Evolutionary conservation across 345 rosid genomes (phyloP).

Genomic region (Brassica cretica): DNA sequence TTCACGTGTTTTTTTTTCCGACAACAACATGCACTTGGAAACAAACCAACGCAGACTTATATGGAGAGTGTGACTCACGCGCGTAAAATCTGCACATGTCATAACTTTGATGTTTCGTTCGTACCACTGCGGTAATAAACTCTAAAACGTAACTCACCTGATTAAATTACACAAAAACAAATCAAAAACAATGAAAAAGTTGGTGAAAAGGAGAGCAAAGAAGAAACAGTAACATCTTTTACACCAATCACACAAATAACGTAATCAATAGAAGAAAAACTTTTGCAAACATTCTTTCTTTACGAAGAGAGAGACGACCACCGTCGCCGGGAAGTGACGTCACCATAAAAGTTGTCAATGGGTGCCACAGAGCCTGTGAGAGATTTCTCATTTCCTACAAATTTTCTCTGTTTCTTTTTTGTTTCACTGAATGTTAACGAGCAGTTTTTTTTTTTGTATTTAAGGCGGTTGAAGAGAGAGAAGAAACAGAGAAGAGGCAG

Average conservation of each 20-base stretch:
- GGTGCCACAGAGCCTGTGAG: slow-evolving; percentile 54
- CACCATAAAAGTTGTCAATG: slow-evolving; percentile 42
- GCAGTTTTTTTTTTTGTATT: background rate
- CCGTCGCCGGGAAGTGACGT: slow-evolving; percentile 47
- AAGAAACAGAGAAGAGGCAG: slow-evolving; percentile 30
- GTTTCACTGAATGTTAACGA: background rate
- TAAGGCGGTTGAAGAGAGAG: slow-evolving; percentile 52
- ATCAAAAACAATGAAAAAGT: background rate
- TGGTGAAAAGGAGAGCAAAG: background rate
- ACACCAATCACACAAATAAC: slow-evolving; percentile 25
- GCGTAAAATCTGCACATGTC: slow-evolving; percentile 26
- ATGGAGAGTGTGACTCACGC: slow-evolving; percentile 28
- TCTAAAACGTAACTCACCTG: background rate
- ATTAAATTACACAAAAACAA: background rate
- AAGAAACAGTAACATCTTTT: slow-evolving; percentile 32
- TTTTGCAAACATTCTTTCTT: slow-evolving; percentile 26
- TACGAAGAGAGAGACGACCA: slow-evolving; percentile 26
- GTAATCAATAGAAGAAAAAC: slow-evolving; percentile 25
- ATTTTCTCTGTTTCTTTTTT: background rate
- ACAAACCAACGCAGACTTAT: slow-evolving; percentile 1
- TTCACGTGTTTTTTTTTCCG: slow-evolving; percentile 21
- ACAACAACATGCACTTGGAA: slow-evolving; percentile 20
- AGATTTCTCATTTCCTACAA: slow-evolving; percentile 15
- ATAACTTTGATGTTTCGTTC: slow-evolving; percentile 14
- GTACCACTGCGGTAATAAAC: background rate